phyloP scores from a whole-genome alignment of 2,329 filamentous ascomycete genomes.

The Chaetomium sp. region DNA sequence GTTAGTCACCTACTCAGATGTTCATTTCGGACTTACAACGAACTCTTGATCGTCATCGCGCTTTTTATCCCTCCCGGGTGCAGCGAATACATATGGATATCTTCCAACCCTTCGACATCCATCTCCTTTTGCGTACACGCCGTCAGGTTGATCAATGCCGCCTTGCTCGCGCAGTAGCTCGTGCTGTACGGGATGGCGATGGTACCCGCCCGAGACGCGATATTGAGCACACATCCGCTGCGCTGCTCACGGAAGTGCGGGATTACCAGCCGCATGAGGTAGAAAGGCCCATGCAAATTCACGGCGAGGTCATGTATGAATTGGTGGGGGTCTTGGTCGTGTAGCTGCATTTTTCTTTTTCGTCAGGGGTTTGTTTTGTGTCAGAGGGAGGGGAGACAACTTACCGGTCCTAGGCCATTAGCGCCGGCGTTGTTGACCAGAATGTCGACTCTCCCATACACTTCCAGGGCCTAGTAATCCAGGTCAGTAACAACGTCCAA shows the following conservation, averaged over 20 bases:
- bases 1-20: not conserved
- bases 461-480: constrained; percentile 15
- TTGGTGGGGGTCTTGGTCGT: constrained; percentile 23
- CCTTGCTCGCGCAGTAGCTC: constrained; percentile 30
- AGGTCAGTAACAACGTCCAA: no score
- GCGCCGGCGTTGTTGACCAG: constrained; percentile 26
- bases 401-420: constrained; percentile 23
- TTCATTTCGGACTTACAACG: not conserved
- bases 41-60: constrained; percentile 27
- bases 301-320: constrained; percentile 27
- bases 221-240: constrained; percentile 28
- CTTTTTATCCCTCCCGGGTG: constrained; percentile 29
- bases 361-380: not conserved
- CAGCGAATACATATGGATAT: constrained; percentile 28
- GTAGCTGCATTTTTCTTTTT: constrained; percentile 6
- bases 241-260: constrained; percentile 23
- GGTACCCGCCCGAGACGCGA: constrained; percentile 28
- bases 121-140: constrained; percentile 27
- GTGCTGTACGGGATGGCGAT: constrained; percentile 27
- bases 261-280: constrained; percentile 27
- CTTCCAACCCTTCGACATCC: constrained; percentile 25
- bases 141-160: constrained; percentile 29
- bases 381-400: not conserved
- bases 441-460: constrained; percentile 22
- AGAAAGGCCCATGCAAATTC: constrained; percentile 29